Base-by-base conservation (phyloP, 805 yeast species). In the Candida quercuum region DNA sequence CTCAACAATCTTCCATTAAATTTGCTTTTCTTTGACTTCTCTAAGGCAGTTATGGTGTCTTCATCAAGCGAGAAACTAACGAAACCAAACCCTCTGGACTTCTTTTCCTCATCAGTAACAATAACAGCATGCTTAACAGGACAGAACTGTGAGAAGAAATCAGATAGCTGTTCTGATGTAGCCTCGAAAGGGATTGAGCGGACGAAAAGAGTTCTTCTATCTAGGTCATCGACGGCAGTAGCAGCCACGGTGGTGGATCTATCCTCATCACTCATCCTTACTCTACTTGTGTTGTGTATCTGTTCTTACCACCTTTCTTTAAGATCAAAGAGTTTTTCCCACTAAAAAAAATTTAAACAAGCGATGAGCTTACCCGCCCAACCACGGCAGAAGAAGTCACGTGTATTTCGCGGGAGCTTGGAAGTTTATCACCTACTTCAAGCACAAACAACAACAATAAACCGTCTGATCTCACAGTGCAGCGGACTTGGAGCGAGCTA, bases 101-200 rank as follows among this genome's bases (percentile, higher is more conserved):
- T 71, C 38, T 84, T 76, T 25, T 81, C 77, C 10, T 68, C 67
- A 55, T 89, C 96, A 28, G 70, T 82, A 14, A 93, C 98, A 29
- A 93, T 74, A 32, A 88, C 89, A 2, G 97, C 95, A 61, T 93
- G 99, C 61, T 82, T 88, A 11, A 91, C 94, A 6, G 99, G 99
- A 5, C 86, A 91, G 64, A 88, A 82, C 46, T 87, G 87, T 2
- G 98, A 83, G 56, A 93, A 93, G 60, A 72, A 88, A 48, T 84
- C 86, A 1, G 91, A 72, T 29, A 93, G 69, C 50, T 86, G 79
- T 42, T 87, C 96, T 17, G 81, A 76, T 1, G 94, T 83, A 7
- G 88, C 94, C 28, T 76, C 80, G 42, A 69, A 67, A 2, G 98
- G 98, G 25, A 91, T 69, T 4, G 89, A 73, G 47, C 98, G 76